Evolutionary conservation across 2,329 filamentous ascomycete genomes (phyloP).

Genomic region (Whalleya microplaca): DNA sequence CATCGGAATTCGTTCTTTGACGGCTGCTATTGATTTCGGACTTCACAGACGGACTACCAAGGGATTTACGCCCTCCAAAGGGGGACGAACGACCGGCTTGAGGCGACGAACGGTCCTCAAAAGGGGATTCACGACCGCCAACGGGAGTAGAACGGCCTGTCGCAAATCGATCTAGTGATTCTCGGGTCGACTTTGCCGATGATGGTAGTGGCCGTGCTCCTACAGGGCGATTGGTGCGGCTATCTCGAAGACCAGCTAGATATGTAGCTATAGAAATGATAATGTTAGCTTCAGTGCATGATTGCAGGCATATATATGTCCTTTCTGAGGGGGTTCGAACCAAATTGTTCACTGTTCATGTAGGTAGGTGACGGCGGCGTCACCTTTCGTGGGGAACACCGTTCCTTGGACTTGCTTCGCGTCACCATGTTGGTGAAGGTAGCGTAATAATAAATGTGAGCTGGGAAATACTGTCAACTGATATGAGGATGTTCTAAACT

Average conservation of each 20-base stretch:
- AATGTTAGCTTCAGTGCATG: slow-evolving; percentile 10
- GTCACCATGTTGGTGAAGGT: slow-evolving; percentile 25
- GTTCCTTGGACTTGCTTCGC: slow-evolving; percentile 37
- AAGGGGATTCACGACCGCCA: too few relatives aligned
- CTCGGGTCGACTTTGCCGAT: slow-evolving; percentile 34
- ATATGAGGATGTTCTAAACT: background rate
- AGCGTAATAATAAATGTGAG: background rate
- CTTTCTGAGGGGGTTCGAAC: slow-evolving; percentile 44
- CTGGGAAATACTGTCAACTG: background rate
- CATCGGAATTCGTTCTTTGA: slow-evolving; percentile 37
- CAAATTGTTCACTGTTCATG: slow-evolving; percentile 70
- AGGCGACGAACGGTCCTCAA: background rate
- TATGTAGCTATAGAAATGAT: slow-evolving; percentile 60
- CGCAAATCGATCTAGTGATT: slow-evolving; percentile 33
- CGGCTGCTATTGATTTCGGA: slow-evolving; percentile 3
- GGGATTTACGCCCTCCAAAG: slow-evolving; percentile 24
- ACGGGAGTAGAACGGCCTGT: slow-evolving; percentile 25
- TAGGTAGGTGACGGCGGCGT: slow-evolving; percentile 65
- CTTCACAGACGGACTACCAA: slow-evolving; percentile 33
- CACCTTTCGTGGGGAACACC: slow-evolving; percentile 52
- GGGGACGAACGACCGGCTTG: background rate
- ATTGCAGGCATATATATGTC: background rate
- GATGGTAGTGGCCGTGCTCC: slow-evolving; percentile 68
- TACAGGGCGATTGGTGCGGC: slow-evolving; percentile 68
- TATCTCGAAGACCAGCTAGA: slow-evolving; percentile 71